A percentile compares a stretch with the other conserved stretches of the same genome.
These are phyloP conservation scores for Cyamopsis tetragonoloba DNA, from an alignment of 306 rosid genomes.

Conservation along the genomic window DNA sequence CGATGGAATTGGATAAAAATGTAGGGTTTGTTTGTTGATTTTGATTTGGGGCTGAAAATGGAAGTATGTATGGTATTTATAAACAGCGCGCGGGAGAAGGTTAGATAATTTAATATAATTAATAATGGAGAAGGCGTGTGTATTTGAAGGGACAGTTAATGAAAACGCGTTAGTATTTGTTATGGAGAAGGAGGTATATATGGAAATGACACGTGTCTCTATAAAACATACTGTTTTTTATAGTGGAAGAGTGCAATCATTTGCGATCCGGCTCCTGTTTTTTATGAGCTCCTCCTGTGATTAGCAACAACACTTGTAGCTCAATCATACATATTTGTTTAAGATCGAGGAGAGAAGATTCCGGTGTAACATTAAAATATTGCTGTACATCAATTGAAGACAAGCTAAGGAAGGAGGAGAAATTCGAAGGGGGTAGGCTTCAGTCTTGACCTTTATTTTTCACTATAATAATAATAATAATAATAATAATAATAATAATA, in stretches of 20 bases:
- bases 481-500: too few species aligned
- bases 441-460: not conserved
- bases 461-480: too few species aligned
- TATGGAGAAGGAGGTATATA: too few species aligned
- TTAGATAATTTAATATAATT: not conserved
- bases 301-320: too few species aligned
- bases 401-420: not conserved
- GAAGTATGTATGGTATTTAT: conserved; percentile 9
- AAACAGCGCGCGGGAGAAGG: not conserved
- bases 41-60: not conserved
- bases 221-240: too few species aligned
- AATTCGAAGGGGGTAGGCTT: not conserved
- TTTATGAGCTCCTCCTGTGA: too few species aligned
- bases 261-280: too few species aligned
- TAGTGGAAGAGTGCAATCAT: too few species aligned
- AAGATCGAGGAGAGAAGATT: not conserved
- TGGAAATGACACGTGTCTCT: too few species aligned
- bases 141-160: too few species aligned
- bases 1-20: not conserved
- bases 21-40: not conserved
- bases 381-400: not conserved
- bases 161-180: conserved; percentile 36
- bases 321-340: too few species aligned
- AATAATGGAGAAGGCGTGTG: too few species aligned
- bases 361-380: not conserved